Conservation (phyloP, 192 early-diverging fungal genomes). For the Globomyces pollinis-pini region DNA sequence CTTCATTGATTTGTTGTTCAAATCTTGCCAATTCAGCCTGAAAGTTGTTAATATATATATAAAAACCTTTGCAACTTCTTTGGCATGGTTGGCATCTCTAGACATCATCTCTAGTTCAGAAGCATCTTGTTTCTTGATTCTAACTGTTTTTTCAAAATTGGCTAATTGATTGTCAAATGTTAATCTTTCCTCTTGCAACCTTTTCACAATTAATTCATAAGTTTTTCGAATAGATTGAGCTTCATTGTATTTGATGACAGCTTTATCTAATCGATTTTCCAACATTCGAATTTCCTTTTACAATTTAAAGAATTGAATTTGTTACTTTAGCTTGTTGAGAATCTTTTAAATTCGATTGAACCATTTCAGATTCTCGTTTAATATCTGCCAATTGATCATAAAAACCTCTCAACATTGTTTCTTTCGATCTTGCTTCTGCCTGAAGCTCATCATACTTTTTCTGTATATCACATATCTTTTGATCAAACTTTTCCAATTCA, state of each 20-base stretch:
- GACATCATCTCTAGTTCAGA: conserved; percentile 53
- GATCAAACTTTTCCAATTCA: conserved; percentile 52
- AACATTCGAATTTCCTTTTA: conserved; percentile 49
- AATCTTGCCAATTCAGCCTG: conserved; percentile 46
- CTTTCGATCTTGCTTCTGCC: conserved; percentile 43
- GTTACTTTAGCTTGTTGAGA: conserved; percentile 45
- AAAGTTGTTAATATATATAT: too few relatives aligned
- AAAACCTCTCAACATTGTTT: conserved; percentile 32
- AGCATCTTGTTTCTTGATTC: conserved; percentile 48
- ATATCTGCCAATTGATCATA: conserved; percentile 42
- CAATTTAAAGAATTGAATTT: neutral
- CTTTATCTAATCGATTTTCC: conserved; percentile 56
- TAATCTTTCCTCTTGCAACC: conserved; percentile 52
- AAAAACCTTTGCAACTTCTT: conserved; percentile 55
- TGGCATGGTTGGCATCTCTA: conserved; percentile 54
- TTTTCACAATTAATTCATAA: conserved; percentile 52
- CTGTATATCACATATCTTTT: conserved; percentile 49
- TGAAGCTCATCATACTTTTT: conserved; percentile 53
- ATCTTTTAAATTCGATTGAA: conserved; percentile 36
- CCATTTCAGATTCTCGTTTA: conserved; percentile 35
- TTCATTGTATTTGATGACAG: conserved; percentile 60
- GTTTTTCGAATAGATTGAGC: conserved; percentile 54
- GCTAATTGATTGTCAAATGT: conserved; percentile 55
- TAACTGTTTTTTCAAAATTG: conserved; percentile 50
- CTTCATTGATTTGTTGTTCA: conserved; percentile 57